Conservation (phyloP, 2,329 filamentous ascomycete species). For the Leptographium flavum region DNA sequence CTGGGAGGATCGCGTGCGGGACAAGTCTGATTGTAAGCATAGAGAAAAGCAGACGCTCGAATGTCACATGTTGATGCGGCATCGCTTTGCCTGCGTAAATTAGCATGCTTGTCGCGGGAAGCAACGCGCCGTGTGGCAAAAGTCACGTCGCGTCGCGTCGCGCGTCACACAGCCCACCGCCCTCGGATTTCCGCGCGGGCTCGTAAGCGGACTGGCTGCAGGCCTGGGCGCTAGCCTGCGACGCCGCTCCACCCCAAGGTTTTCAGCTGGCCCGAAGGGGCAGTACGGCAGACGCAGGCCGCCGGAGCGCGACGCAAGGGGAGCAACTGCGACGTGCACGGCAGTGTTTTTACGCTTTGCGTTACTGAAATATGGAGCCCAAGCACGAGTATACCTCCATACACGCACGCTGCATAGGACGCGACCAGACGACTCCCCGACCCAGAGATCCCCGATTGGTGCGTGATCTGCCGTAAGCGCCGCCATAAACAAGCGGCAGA, state of each 20-base stretch:
- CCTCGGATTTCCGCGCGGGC: neutral
- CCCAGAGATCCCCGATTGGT: neutral
- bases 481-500: neutral
- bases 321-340: too few species aligned
- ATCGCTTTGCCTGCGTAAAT: too few species aligned
- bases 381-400: too few species aligned
- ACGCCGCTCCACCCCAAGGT: neutral
- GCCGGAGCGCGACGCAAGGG: too few species aligned
- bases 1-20: too few species aligned
- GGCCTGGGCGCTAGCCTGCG: neutral
- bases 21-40: too few species aligned
- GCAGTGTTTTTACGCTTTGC: too few species aligned
- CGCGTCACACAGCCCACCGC: neutral
- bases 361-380: too few species aligned
- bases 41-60: neutral
- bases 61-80: neutral
- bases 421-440: too few species aligned
- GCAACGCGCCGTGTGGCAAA: neutral
- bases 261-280: neutral
- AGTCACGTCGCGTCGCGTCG: constrained; percentile 9
- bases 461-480: constrained; percentile 8
- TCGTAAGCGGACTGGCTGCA: neutral
- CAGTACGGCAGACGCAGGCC: too few species aligned
- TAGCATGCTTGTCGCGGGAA: neutral
- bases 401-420: too few species aligned